phyloP scores from a whole-genome alignment of 768 basidiomycete species.

The Hericium alpestre region DNA sequence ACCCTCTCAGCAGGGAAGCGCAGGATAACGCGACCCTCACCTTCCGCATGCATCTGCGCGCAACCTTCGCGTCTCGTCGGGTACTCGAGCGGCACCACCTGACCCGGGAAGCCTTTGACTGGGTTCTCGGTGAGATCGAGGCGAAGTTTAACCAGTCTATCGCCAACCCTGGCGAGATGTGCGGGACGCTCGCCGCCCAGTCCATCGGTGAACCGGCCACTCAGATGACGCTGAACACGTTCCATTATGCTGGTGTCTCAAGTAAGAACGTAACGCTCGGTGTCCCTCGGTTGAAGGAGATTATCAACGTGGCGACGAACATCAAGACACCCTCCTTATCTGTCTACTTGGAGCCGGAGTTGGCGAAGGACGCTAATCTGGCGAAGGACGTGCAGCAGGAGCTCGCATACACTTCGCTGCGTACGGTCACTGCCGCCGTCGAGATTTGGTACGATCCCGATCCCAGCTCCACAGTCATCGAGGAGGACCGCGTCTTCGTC shows the following conservation, averaged over 20 bases:
- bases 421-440: conserved; percentile 88
- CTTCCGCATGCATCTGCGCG: conserved; percentile 89
- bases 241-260: conserved; percentile 99
- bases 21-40: conserved; percentile 85
- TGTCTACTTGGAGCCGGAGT: conserved; percentile 73
- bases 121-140: conserved; percentile 93
- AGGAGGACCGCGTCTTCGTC: conserved; percentile 91
- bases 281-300: conserved; percentile 98
- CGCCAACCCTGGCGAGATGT: conserved; percentile 96
- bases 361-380: conserved; percentile 44
- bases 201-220: conserved; percentile 99
- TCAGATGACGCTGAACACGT: conserved; percentile 99
- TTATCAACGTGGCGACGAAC: conserved; percentile 97
- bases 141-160: conserved; percentile 90
- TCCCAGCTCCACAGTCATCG: conserved; percentile 84
- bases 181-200: conserved; percentile 93
- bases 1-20: conserved; percentile 60
- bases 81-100: conserved; percentile 85
- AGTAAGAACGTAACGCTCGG: conserved; percentile 99
- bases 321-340: conserved; percentile 98
- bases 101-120: conserved; percentile 90
- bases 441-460: conserved; percentile 99
- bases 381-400: conserved; percentile 91
- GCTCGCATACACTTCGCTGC: conserved; percentile 85
- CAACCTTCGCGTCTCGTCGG: conserved; percentile 76